These are phyloP conservation scores for Xylariaceae sp. DNA, from an alignment of 2,329 filamentous ascomycete genomes.

Conservation along the genomic window DNA sequence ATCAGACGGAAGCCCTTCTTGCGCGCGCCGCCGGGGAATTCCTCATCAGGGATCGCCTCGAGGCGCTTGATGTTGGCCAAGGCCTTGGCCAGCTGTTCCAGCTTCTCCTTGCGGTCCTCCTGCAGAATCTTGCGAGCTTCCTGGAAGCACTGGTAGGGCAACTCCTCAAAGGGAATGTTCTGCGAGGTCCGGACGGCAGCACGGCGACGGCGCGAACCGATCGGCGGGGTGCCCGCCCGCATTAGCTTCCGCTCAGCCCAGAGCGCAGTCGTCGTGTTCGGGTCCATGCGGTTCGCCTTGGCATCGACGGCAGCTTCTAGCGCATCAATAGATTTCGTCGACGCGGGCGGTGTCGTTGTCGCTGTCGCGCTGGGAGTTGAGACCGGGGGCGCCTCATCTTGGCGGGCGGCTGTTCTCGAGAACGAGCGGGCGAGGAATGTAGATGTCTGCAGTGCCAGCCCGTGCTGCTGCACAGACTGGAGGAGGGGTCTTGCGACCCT, in stretches of 20 bases:
- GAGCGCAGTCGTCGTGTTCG: conserved; percentile 60
- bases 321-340: conserved; percentile 16
- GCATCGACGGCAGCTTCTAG: conserved; percentile 17
- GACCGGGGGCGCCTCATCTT: conserved; percentile 32
- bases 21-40: conserved; percentile 56
- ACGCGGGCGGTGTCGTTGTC: conserved; percentile 25
- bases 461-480: conserved; percentile 45
- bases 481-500: conserved; percentile 53
- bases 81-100: conserved; percentile 65
- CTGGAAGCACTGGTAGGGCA: conserved; percentile 97
- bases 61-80: conserved; percentile 63
- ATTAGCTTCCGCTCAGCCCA: conserved; percentile 64
- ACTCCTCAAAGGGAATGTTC: conserved; percentile 80
- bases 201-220: conserved; percentile 81
- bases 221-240: conserved; percentile 61
- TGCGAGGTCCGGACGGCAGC: conserved; percentile 59
- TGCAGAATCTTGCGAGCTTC: conserved; percentile 81
- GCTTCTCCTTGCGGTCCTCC: conserved; percentile 74
- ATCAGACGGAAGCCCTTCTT: conserved; percentile 62
- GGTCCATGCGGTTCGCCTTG: conserved; percentile 46
- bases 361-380: conserved; percentile 18
- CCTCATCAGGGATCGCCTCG: conserved; percentile 51
- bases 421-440: conserved; percentile 33
- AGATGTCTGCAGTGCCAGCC: conserved; percentile 25
- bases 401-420: conserved; percentile 33